Evolutionary conservation across 495 filamentous ascomycete genomes (phyloP).

Genomic region (Polyplosphaeria fusca): DNA sequence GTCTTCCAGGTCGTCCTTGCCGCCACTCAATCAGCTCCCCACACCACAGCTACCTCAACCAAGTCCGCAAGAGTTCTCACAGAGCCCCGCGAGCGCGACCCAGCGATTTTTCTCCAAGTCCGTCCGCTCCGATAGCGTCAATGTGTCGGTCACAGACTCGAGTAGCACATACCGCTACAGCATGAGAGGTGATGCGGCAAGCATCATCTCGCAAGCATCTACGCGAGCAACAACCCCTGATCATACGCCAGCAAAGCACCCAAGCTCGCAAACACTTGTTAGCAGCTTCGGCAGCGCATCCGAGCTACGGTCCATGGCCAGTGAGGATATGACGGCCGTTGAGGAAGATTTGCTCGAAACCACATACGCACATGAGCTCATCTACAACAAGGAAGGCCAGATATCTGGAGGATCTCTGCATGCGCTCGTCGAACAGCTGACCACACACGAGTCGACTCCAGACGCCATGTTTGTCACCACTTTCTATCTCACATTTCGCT

Average conservation of each 20-base stretch:
- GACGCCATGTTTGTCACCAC: constrained; percentile 90
- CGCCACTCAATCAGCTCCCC: constrained; percentile 34
- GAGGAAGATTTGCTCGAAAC: constrained; percentile 80
- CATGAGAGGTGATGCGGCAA: constrained; percentile 75
- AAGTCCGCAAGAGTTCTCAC: constrained; percentile 38
- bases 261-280: constrained; percentile 33
- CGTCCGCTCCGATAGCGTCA: constrained; percentile 47
- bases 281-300: constrained; percentile 43
- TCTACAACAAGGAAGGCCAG: constrained; percentile 91
- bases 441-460: constrained; percentile 87
- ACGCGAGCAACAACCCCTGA: constrained; percentile 91
- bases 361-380: constrained; percentile 84
- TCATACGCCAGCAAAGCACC: constrained; percentile 43
- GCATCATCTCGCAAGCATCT: constrained; percentile 74
- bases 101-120: constrained; percentile 33
- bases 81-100: constrained; percentile 30
- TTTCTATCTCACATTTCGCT: constrained; percentile 95
- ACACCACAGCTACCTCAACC: constrained; percentile 42
- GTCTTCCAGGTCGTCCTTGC: constrained; percentile 36
- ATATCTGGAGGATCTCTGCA: constrained; percentile 89
- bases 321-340: constrained; percentile 70
- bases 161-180: constrained; percentile 73
- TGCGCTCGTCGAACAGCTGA: constrained; percentile 89
- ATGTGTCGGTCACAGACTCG: constrained; percentile 56
- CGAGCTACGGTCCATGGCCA: constrained; percentile 41